Conservation (phyloP, 805 yeast genomes). For the Kuraishia ogatae region DNA sequence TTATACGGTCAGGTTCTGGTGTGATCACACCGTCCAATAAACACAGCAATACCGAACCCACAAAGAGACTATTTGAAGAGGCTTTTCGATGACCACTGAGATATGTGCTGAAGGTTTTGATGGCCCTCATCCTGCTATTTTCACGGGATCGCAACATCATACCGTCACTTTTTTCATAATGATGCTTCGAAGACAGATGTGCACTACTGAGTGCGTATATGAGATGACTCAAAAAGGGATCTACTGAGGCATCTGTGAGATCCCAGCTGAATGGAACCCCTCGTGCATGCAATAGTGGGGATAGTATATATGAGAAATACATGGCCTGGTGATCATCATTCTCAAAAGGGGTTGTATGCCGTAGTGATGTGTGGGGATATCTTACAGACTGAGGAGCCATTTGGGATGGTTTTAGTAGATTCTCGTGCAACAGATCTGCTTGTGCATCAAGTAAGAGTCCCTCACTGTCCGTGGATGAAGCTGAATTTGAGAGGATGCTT, state of each 20-base stretch:
- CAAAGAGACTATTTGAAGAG: slow-evolving; percentile 7
- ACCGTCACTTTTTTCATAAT: neutral
- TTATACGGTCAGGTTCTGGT: slow-evolving; percentile 5
- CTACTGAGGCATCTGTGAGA: neutral
- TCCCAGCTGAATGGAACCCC: slow-evolving; percentile 8
- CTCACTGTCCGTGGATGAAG: neutral
- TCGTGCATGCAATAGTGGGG: slow-evolving; percentile 17
- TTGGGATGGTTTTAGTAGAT: neutral
- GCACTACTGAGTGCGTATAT: slow-evolving; percentile 13
- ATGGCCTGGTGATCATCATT: slow-evolving; percentile 6
- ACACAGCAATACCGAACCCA: slow-evolving; percentile 15
- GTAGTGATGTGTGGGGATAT: neutral
- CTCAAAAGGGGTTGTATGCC: neutral
- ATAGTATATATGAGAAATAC: slow-evolving; percentile 14
- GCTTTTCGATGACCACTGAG: neutral
- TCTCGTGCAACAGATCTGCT: neutral
- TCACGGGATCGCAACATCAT: slow-evolving; percentile 3
- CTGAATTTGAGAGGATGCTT: neutral
- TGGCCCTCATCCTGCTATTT: slow-evolving; percentile 9
- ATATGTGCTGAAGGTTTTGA: slow-evolving; percentile 6
- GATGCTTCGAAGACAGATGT: slow-evolving; percentile 11
- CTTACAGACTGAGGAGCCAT: neutral
- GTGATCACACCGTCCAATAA: slow-evolving; percentile 18
- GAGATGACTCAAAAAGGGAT: slow-evolving; percentile 11
- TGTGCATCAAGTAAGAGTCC: neutral